These are phyloP conservation scores for Tulasnella calospora DNA, from an alignment of 768 basidiomycete genomes.

Conservation along the genomic window DNA sequence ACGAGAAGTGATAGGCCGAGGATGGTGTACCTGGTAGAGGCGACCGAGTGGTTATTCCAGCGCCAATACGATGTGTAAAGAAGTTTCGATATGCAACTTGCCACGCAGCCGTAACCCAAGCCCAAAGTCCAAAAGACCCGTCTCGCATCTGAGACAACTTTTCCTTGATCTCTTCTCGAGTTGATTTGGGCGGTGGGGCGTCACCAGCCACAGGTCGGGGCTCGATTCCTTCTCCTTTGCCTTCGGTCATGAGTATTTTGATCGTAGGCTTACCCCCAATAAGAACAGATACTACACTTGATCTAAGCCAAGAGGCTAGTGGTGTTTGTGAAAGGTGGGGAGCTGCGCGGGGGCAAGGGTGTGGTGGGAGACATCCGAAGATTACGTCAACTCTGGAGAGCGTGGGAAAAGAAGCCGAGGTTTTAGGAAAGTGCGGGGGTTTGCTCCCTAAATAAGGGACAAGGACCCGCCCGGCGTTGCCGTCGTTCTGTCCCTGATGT, in stretches of 20 bases:
- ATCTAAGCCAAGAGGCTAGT: constrained; percentile 1
- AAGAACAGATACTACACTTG: constrained; percentile 8
- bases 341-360: neutral
- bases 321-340: neutral
- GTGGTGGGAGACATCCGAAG: neutral
- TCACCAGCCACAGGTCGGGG: neutral
- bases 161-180: constrained; percentile 12
- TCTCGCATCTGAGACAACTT: constrained; percentile 8
- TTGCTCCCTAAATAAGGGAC: neutral
- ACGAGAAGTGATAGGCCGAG: constrained; percentile 43
- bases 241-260: neutral
- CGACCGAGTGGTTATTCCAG: neutral
- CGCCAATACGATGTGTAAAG: too few species aligned
- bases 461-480: neutral
- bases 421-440: too few species aligned
- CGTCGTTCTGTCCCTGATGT: neutral
- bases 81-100: neutral
- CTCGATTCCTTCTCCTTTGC: constrained; percentile 1
- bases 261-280: neutral
- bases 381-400: constrained; percentile 5
- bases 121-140: constrained; percentile 20
- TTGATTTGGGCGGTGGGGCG: neutral
- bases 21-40: constrained; percentile 39
- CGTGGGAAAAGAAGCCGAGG: neutral
- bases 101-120: constrained; percentile 26